Base-by-base conservation (phyloP, 1,284 basidiomycete species). In the Cutaneotrichosporon arboriforme region DNA sequence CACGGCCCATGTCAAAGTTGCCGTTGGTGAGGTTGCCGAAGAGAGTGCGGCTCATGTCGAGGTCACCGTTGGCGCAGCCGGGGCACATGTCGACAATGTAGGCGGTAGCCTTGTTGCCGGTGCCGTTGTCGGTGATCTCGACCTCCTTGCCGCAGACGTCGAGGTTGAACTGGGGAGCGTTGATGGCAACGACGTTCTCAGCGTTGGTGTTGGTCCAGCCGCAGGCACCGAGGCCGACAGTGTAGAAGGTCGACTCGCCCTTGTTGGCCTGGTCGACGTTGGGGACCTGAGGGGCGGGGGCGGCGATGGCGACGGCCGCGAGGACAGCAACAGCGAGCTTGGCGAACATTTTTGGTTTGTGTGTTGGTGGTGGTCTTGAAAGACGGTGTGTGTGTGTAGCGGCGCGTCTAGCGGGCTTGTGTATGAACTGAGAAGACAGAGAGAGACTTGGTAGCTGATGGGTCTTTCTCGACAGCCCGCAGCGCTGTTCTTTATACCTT, bases 81-180 rank as follows among this genome's bases (percentile, higher is more conserved):
- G 77, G 77, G 68, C 77, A 56, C 10, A 38, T 38, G 54, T 74
- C 72, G 57, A 80, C 85, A 62, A 91, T 78, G 17, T 77, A 79
- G 53, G 84, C 88, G 1, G 68, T 76, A 52, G 84, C 80, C 13
- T 68, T 74, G 69, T 82, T 80, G 62, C 79, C 77, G 70, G 82
- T 85, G 51, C 71, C 61, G 23, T 61, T 59, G 77, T 87, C 85
- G 61, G 78, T 85, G 69, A 93, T 83, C 59, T 70, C 61, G 60
- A 92, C 81, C 49, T 77, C 68, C 68, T 80, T 75, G 54, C 84
- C 86, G 49, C 57, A 59, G 23, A 36, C 36, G 42, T 44, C 51
- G 23, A 15, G 44, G 34, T 63, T 50, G 56, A 63, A 70, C 51
- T 66, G 58, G 46, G 54, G 46, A 14, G 48, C 44, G 66, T 70